Evolutionary conservation across 352 stramenopile genomes (phyloP).

Genomic region (Globisporangium nunn): DNA sequence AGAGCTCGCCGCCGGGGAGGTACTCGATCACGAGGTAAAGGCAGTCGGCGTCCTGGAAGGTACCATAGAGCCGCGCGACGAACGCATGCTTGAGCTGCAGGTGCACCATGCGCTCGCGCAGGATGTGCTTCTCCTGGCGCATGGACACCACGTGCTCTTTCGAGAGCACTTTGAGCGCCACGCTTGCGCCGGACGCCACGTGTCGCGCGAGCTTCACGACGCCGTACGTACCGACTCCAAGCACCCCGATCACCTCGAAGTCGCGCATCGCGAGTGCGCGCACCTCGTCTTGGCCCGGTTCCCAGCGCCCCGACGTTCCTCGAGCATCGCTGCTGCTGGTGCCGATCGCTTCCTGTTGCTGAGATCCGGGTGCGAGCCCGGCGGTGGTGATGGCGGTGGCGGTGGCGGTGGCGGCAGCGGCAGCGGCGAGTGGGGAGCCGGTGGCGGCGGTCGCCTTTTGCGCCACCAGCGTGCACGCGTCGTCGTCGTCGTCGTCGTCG

Average conservation of each 20-base stretch:
- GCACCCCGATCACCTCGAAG: slow-evolving; percentile 66
- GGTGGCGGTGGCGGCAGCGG: neutral
- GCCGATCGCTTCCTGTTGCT: slow-evolving; percentile 3
- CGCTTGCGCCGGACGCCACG: slow-evolving; percentile 40
- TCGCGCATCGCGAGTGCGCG: slow-evolving; percentile 30
- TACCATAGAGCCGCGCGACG: slow-evolving; percentile 60
- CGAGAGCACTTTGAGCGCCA: slow-evolving; percentile 72
- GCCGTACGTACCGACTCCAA: slow-evolving; percentile 72
- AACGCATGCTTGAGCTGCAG: slow-evolving; percentile 59
- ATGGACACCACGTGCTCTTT: slow-evolving; percentile 71
- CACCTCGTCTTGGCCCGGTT: slow-evolving; percentile 29
- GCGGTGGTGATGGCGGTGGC: neutral
- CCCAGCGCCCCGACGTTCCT: slow-evolving; percentile 10
- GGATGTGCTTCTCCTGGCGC: slow-evolving; percentile 72
- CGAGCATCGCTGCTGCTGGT: too few relatives aligned
- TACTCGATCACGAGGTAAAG: slow-evolving; percentile 82
- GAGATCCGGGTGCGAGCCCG: neutral
- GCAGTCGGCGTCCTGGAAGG: slow-evolving; percentile 80
- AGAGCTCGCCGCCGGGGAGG: slow-evolving; percentile 72
- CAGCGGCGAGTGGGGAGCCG: neutral
- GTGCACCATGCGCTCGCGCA: slow-evolving; percentile 66
- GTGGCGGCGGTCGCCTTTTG: neutral
- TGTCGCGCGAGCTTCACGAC: slow-evolving; percentile 75
- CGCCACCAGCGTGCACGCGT: too few relatives aligned
- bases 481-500: too few relatives aligned